Evolutionary conservation across 805 yeast genomes (phyloP).

Genomic region (Saccharomycopsis olivae): DNA sequence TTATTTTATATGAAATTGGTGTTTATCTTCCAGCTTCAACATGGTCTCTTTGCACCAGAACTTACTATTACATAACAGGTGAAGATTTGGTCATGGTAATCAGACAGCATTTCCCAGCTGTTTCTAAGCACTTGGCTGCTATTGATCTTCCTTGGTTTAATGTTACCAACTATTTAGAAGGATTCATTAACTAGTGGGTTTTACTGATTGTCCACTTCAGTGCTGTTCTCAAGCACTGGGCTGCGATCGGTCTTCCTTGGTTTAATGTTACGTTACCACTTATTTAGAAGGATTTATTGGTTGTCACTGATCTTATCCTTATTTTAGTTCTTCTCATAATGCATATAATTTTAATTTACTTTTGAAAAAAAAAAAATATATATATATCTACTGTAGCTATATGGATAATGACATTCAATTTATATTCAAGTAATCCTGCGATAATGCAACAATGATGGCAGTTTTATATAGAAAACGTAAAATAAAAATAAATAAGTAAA

Average conservation of each 20-base stretch:
- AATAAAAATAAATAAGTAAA: too few species aligned
- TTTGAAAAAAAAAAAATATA: too few species aligned
- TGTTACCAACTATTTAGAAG: constrained; percentile 15
- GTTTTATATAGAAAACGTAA: too few species aligned
- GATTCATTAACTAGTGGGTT: constrained; percentile 1
- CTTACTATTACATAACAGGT: constrained; percentile 26
- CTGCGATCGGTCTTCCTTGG: constrained; percentile 12
- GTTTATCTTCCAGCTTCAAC: constrained; percentile 24
- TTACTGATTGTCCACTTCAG: too few species aligned
- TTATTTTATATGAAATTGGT: constrained; percentile 30
- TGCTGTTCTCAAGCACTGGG: constrained; percentile 8
- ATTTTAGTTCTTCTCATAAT: too few species aligned
- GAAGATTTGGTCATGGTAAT: constrained; percentile 21
- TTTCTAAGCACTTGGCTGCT: constrained; percentile 11
- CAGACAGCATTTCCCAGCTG: constrained; percentile 10
- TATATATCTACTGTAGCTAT: too few species aligned
- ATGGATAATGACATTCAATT: too few species aligned
- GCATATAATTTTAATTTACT: too few species aligned
- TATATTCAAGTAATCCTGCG: too few species aligned
- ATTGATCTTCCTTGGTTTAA: constrained; percentile 15
- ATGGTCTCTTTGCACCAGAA: constrained; percentile 21
- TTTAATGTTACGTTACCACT: constrained; percentile 13
- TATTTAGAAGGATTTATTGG: constrained; percentile 13
- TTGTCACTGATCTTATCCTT: too few species aligned
- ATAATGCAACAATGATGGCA: too few species aligned